These are phyloP conservation scores for Aspergillus baeticus DNA, from an alignment of 495 filamentous ascomycete species.

Conservation along the genomic window DNA sequence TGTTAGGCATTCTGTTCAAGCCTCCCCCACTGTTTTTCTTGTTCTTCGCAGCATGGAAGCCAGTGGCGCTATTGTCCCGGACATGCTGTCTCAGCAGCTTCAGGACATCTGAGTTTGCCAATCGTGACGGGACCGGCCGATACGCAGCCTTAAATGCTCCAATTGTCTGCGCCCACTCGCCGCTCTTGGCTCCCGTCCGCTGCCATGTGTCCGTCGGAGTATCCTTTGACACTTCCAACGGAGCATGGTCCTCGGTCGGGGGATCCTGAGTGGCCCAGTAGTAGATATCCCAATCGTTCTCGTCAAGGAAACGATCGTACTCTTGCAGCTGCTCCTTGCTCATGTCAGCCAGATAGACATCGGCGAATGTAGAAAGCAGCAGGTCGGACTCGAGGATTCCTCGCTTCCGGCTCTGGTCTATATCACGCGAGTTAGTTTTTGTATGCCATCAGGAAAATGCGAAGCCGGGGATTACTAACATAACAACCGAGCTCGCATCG, in stretches of 20 bases:
- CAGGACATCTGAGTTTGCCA: slow-evolving; percentile 80
- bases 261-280: slow-evolving; percentile 98
- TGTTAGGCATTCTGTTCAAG: slow-evolving; percentile 51
- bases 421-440: background rate
- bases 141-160: slow-evolving; percentile 94
- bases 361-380: slow-evolving; percentile 92
- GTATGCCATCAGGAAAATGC: background rate
- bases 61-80: slow-evolving; percentile 51
- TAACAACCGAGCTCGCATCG: slow-evolving; percentile 84
- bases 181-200: slow-evolving; percentile 52
- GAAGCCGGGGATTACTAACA: slow-evolving; percentile 57
- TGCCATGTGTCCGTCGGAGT: slow-evolving; percentile 55
- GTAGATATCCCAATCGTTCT: slow-evolving; percentile 99
- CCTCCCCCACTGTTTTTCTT: slow-evolving; percentile 47
- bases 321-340: slow-evolving; percentile 67
- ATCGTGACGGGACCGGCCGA: slow-evolving; percentile 80
- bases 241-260: slow-evolving; percentile 43
- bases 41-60: slow-evolving; percentile 49
- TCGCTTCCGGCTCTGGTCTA: slow-evolving; percentile 95
- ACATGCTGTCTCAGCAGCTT: slow-evolving; percentile 78
- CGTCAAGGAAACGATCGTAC: slow-evolving; percentile 93
- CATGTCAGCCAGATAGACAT: slow-evolving; percentile 73
- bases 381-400: slow-evolving; percentile 95
- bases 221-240: slow-evolving; percentile 32
- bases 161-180: slow-evolving; percentile 96